These are phyloP conservation scores for Coemansia sp. DNA, from an alignment of 371 early-diverging fungal genomes.

Conservation along the genomic window DNA sequence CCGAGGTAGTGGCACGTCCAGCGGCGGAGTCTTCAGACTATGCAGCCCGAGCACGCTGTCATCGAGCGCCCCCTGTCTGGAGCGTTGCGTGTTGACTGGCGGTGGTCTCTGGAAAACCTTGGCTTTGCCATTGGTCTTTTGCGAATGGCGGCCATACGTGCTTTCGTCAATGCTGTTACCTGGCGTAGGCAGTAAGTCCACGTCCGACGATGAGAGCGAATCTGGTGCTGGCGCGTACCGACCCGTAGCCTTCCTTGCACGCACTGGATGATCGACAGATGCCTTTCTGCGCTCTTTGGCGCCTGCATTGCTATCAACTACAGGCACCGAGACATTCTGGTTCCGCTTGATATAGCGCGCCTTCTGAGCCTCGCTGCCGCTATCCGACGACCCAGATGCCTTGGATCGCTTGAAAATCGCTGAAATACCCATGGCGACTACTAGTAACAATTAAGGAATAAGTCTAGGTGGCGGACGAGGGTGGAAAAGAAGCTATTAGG, in stretches of 20 bases:
- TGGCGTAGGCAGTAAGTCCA: slow-evolving; percentile 25
- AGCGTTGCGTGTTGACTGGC: neutral
- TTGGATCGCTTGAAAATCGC: slow-evolving; percentile 44
- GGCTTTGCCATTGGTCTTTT: neutral
- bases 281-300: neutral
- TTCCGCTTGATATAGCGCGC: slow-evolving; percentile 27
- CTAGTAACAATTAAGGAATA: neutral
- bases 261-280: neutral
- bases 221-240: neutral
- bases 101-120: neutral
- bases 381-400: slow-evolving; percentile 7
- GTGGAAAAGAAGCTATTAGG: neutral
- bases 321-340: slow-evolving; percentile 4
- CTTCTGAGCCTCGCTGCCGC: neutral
- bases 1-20: slow-evolving; percentile 10
- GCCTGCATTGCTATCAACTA: neutral
- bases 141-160: neutral
- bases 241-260: neutral
- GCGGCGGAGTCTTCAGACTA: slow-evolving; percentile 35
- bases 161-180: slow-evolving; percentile 16
- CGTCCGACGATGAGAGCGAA: slow-evolving; percentile 8
- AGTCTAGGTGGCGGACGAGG: neutral
- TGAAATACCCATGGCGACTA: slow-evolving; percentile 39
- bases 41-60: slow-evolving; percentile 16
- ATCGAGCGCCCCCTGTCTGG: neutral